Conservation (phyloP, 352 stramenopile species). For the Globisporangium abappressorium region DNA sequence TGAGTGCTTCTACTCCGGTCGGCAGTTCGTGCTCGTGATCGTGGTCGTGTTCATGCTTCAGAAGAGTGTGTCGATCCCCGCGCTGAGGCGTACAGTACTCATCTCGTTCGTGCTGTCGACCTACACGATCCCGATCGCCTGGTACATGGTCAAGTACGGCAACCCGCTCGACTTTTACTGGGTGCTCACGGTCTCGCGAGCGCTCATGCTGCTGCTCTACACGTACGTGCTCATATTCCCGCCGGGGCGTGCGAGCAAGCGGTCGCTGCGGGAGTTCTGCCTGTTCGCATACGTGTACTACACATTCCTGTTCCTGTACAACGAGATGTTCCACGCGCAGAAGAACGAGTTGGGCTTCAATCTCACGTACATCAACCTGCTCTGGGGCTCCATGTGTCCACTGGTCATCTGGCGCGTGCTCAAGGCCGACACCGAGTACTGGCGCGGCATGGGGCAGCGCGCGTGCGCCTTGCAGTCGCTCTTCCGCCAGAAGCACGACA, state of each 20-base stretch:
- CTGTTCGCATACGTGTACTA: constrained; percentile 29
- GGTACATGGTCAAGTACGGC: constrained; percentile 3
- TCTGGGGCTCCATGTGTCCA: constrained; percentile 33
- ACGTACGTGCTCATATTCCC: constrained; percentile 21
- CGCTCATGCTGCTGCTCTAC: constrained; percentile 4
- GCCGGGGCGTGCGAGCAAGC: neutral
- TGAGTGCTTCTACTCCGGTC: constrained; percentile 51
- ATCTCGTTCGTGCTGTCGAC: constrained; percentile 28
- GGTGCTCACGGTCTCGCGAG: constrained; percentile 13
- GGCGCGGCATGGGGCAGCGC: constrained; percentile 36
- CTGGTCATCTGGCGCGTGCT: constrained; percentile 50
- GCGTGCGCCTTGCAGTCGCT: constrained; percentile 27
- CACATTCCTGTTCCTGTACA: constrained; percentile 27
- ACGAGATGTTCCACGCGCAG: constrained; percentile 9
- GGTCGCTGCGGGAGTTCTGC: constrained; percentile 8
- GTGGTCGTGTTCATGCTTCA: constrained; percentile 52
- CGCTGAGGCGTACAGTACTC: constrained; percentile 27
- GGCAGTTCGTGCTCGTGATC: constrained; percentile 50
- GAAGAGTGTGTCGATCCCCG: constrained; percentile 37
- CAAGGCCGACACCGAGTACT: constrained; percentile 52
- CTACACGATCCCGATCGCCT: constrained; percentile 28
- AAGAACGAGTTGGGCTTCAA: neutral
- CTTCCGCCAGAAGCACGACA: constrained; percentile 14
- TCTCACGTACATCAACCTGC: constrained; percentile 20
- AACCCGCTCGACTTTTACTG: constrained; percentile 7